Conservation (phyloP, 2,329 filamentous ascomycete genomes). For the Arthrobotrys megalospora region DNA sequence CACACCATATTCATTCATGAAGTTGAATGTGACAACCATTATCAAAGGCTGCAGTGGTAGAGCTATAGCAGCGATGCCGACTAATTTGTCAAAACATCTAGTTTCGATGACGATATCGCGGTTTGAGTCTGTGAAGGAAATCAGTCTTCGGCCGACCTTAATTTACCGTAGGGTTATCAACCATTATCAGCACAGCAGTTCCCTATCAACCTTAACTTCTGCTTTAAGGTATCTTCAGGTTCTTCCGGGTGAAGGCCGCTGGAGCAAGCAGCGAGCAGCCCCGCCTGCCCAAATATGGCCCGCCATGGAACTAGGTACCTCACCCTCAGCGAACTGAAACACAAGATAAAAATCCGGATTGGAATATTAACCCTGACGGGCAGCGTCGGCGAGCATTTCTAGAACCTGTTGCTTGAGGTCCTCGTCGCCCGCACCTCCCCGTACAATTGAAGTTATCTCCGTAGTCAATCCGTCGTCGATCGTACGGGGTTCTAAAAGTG, state of each 20-base stretch:
- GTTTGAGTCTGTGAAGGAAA: conserved; percentile 29
- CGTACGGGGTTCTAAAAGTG: neutral
- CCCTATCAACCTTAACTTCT: conserved; percentile 63
- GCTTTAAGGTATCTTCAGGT: conserved; percentile 44
- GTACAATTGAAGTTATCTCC: conserved; percentile 22
- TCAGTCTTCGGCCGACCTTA: neutral
- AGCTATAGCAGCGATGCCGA: neutral
- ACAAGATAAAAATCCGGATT: neutral
- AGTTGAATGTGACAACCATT: conserved; percentile 51
- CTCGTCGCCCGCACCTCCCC: neutral
- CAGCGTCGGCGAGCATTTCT: conserved; percentile 46
- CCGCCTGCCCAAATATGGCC: conserved; percentile 61
- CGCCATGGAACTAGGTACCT: conserved; percentile 62
- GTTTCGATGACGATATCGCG: conserved; percentile 42
- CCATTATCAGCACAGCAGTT: conserved; percentile 64
- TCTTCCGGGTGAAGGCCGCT: conserved; percentile 20
- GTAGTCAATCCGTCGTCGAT: conserved; percentile 6
- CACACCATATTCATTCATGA: conserved; percentile 55
- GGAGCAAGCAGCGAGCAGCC: conserved; percentile 61
- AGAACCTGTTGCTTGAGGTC: conserved; percentile 4
- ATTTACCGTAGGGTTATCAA: conserved; percentile 23
- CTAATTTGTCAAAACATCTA: conserved; percentile 22
- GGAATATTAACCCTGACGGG: conserved; percentile 46
- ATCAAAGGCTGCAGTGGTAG: conserved; percentile 11
- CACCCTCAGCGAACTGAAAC: conserved; percentile 1